Base-by-base conservation (phyloP, 2,329 filamentous ascomycete genomes). In the Teratosphaeria gauchensis region DNA sequence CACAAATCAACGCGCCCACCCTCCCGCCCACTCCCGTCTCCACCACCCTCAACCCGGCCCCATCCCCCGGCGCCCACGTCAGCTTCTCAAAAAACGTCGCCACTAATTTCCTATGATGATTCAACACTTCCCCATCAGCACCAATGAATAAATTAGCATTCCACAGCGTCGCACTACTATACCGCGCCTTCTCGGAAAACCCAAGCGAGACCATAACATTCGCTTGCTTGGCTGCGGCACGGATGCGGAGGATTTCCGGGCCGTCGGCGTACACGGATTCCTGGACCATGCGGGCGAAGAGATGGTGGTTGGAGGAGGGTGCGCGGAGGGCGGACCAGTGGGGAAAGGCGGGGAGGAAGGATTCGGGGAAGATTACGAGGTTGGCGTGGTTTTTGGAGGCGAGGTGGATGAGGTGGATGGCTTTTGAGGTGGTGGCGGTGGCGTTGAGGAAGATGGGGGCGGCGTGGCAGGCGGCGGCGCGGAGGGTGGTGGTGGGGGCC, bases 81-180 rank as follows among this genome's bases (percentile, higher is more conserved):
- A 83, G 62, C 62, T 82, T 83, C 68, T 84, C 82, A 59, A 78
- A 83, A 65, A 82, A 83, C 0, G 80, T 83, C 0, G 81, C 79
- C 66, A 80, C 73, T 1, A 83, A 66, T 58, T 84, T 84, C 1
- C 81, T 72, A 58, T 83, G 80, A 58, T 82, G 80, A 0, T 78
- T 74, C 1, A 80, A 59, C 1, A 82, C 70, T 2, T 77, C 64
- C 0, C 81, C 80, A 3, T 73, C 60, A 1, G 65, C 60, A 0
- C 70, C 71, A 51, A 83, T 78, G 21, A 82, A 67, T 0, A 83
- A 14, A 30, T 80, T 80, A 0, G 79, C 76, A 62, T 83, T 83
- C 66, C 75, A 83, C 1, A 83, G 60, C 0, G 75, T 78, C 0
- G 74, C 80, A 24, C 69, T 70, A 62, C 78, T 80, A 28, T 71